These are phyloP conservation scores for Pichia manshurica DNA, from an alignment of 805 yeast genomes.

Conservation along the genomic window DNA sequence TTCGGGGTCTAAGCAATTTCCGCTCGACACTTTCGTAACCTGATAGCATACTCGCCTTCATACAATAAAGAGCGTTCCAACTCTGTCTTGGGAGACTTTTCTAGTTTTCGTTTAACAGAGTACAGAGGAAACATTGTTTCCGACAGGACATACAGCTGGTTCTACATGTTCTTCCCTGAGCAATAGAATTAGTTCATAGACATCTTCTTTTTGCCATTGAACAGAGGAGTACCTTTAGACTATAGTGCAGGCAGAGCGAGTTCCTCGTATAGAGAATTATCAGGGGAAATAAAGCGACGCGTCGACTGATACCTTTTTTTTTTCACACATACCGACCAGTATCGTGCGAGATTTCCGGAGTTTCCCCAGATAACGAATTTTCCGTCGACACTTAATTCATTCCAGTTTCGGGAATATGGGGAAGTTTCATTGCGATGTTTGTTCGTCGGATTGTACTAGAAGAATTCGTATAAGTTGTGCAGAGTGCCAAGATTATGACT, in stretches of 20 bases:
- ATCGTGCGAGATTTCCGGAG: not conserved
- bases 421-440: slow-evolving; percentile 87
- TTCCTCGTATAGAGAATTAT: no score
- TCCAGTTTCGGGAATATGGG: slow-evolving; percentile 25
- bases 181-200: no score
- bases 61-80: no score
- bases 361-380: not conserved
- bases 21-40: no score
- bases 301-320: not conserved
- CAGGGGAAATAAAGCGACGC: not conserved
- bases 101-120: not conserved
- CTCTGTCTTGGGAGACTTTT: not conserved
- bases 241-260: no score
- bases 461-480: slow-evolving; percentile 90
- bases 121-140: not conserved
- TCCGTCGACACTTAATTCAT: no score
- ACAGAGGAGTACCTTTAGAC: no score
- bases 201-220: not conserved
- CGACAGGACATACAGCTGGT: not conserved
- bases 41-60: no score
- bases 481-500: slow-evolving; percentile 84
- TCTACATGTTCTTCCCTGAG: no score
- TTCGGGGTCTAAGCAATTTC: not conserved
- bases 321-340: no score
- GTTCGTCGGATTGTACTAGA: slow-evolving; percentile 93